A percentile compares a stretch with the other conserved stretches of the same genome.
phyloP scores from a whole-genome alignment of 371 early-diverging fungal species.

The Polyrhizophydium stewartii region DNA sequence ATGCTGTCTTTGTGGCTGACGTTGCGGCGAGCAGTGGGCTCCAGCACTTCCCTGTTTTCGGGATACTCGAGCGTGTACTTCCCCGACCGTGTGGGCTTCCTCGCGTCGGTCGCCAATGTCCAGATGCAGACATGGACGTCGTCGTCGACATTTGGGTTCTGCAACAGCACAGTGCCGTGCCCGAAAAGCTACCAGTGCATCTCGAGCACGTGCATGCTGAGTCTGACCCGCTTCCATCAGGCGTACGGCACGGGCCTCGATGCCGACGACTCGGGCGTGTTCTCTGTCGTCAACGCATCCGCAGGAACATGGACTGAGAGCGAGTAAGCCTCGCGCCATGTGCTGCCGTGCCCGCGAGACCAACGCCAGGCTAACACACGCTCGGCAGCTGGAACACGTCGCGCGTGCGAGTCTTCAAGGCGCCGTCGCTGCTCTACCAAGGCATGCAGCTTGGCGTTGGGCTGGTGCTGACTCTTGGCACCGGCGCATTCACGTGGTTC shows the following conservation, averaged over 20 bases:
- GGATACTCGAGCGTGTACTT: too few species aligned
- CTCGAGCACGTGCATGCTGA: constrained; percentile 43
- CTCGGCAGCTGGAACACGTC: constrained; percentile 11
- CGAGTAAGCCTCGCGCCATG: constrained; percentile 45
- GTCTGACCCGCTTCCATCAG: constrained; percentile 60
- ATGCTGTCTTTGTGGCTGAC: too few species aligned
- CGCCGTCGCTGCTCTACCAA: constrained; percentile 52
- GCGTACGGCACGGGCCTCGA: constrained; percentile 71
- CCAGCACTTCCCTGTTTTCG: too few species aligned
- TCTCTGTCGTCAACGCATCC: constrained; percentile 55
- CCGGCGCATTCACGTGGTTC: constrained; percentile 1
- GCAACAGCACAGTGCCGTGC: too few species aligned
- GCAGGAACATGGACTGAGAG: constrained; percentile 69
- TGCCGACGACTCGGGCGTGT: constrained; percentile 44
- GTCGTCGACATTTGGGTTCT: too few species aligned
- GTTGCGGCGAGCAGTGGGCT: too few species aligned
- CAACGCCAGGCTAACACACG: too few species aligned
- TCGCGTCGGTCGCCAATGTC: too few species aligned
- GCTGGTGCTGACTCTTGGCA: constrained; percentile 27
- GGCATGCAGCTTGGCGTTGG: constrained; percentile 61
- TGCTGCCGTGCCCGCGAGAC: too few species aligned
- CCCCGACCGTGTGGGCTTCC: too few species aligned
- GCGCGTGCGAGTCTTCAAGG: constrained; percentile 53
- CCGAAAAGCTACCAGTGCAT: neutral
- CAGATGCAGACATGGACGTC: too few species aligned